Evolutionary conservation across 2,329 filamentous ascomycete genomes (phyloP), one percentile per base, ranked within the genome.

Genomic region (Fusarium bulbicola): DNA sequence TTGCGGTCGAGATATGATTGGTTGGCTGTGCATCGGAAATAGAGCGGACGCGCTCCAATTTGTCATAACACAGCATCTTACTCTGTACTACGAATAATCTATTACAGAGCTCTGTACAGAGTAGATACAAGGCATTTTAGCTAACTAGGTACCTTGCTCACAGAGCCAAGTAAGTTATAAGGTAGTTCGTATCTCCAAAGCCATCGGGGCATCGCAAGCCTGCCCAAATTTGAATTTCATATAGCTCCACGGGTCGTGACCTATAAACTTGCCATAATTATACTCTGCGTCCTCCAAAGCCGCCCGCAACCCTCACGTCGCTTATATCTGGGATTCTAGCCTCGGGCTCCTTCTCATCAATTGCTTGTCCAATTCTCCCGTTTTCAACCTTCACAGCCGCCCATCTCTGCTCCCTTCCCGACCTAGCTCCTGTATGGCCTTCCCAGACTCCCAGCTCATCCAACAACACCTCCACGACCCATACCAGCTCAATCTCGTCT

Each of bases 391-490:
- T 84, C 13, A 90, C 83, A 6, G 84, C 83, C 1, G 81, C 84
- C 88, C 88, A 91, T 46, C 85, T 82, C 82, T 88, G 85, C 79
- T 90, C 89, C 58, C 88, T 75, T n/a, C 68, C 69, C 46, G 46
- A 68, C 42, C 79, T 74, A 30, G 32, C 53, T 7, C 79, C 81
- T 65, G 80, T 82, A 26, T 47, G 74, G 4, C 73, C 78, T 73
- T 81, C 79, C 85, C 85, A 87, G 34, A 85, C 74, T 5, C 86
- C 86, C 34, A 84, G 63, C 72, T 87, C 85, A 69, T 89, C 87
- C 16, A 88, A 74, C 63, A 89, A 74, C 30, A 87, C 85, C 80
- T 89, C 87, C 2, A 88, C 80, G 1, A 83, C 83, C 82, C 85
- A 88, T 3, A 80, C 80, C 40, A 77, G 81, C 43, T 69, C 67